Evolutionary conservation across 2,329 filamentous ascomycete species (phyloP).

Genomic region (Claviceps lovelessii): DNA sequence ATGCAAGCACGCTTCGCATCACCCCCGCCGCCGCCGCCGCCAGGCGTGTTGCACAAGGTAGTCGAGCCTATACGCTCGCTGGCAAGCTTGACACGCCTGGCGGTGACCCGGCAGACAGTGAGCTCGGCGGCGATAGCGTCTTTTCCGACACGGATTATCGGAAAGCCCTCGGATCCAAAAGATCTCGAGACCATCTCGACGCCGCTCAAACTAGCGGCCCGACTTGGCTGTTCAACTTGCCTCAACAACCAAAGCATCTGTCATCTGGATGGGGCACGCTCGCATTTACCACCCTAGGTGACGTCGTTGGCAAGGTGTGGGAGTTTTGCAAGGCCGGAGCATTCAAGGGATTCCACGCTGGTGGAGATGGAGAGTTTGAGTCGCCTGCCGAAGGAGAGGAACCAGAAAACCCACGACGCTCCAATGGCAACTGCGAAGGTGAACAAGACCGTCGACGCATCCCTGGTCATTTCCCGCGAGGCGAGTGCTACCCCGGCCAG

Average conservation of each 20-base stretch:
- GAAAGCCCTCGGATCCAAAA: slow-evolving; percentile 35
- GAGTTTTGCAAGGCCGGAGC: slow-evolving; percentile 64
- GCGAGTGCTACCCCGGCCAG: slow-evolving; percentile 8
- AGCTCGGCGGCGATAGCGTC: slow-evolving; percentile 35
- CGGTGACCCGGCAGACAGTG: slow-evolving; percentile 17
- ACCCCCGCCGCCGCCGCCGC: neutral
- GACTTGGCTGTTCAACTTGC: slow-evolving; percentile 19
- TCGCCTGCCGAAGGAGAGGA: slow-evolving; percentile 21
- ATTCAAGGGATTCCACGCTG: slow-evolving; percentile 77
- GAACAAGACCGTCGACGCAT: slow-evolving; percentile 10
- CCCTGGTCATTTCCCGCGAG: slow-evolving; percentile 20
- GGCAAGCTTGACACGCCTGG: slow-evolving; percentile 38
- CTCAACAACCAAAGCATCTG: slow-evolving; percentile 14
- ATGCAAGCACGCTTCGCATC: slow-evolving; percentile 1
- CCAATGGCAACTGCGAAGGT: slow-evolving; percentile 10
- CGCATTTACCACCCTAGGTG: slow-evolving; percentile 48
- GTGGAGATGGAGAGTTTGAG: slow-evolving; percentile 60
- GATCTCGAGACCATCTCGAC: slow-evolving; percentile 23
- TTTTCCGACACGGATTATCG: slow-evolving; percentile 45
- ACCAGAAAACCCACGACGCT: slow-evolving; percentile 1
- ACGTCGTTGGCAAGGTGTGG: slow-evolving; percentile 64
- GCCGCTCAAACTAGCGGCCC: slow-evolving; percentile 17
- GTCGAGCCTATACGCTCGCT: slow-evolving; percentile 31
- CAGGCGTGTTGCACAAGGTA: slow-evolving; percentile 1
- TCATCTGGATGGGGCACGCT: slow-evolving; percentile 39